Evolutionary conservation across 148 eudicot species (phyloP).

Genomic region (Heliamphora exappendiculata): DNA sequence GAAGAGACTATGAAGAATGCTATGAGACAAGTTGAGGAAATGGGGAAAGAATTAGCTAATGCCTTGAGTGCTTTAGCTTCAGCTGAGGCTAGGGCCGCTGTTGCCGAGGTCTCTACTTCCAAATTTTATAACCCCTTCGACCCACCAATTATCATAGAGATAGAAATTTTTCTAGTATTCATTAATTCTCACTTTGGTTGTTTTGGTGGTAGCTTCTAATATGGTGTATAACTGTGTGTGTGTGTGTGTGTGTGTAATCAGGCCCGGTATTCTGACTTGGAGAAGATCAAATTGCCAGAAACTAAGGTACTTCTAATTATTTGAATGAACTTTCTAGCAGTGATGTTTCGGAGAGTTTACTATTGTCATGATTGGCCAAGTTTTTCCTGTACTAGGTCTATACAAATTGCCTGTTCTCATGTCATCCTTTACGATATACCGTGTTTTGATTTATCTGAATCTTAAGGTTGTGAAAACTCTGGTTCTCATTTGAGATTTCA

Average conservation of each 20-base stretch:
- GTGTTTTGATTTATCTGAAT: neutral
- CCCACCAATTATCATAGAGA: neutral
- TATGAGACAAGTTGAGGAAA: constrained; percentile 67
- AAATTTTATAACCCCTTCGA: neutral
- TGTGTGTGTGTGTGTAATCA: too few species aligned
- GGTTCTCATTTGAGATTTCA: neutral
- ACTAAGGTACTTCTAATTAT: constrained; percentile 20
- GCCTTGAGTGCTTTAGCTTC: constrained; percentile 59
- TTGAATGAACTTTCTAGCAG: neutral
- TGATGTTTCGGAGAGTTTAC: neutral
- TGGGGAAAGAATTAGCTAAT: constrained; percentile 60
- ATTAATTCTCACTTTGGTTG: neutral
- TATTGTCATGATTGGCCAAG: neutral
- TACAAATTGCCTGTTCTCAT: neutral
- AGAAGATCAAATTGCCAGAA: constrained; percentile 40
- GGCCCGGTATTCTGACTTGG: constrained; percentile 62
- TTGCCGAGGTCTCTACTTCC: constrained; percentile 47
- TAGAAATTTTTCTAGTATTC: neutral
- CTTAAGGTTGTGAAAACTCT: neutral
- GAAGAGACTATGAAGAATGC: constrained; percentile 56
- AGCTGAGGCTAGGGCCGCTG: constrained; percentile 79
- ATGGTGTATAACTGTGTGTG: neutral
- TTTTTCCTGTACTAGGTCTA: neutral
- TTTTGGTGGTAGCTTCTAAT: constrained; percentile 5
- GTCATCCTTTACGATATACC: neutral